Base-by-base conservation (phyloP, 2,329 filamentous ascomycete genomes). In the Ramichloridium luteum region DNA sequence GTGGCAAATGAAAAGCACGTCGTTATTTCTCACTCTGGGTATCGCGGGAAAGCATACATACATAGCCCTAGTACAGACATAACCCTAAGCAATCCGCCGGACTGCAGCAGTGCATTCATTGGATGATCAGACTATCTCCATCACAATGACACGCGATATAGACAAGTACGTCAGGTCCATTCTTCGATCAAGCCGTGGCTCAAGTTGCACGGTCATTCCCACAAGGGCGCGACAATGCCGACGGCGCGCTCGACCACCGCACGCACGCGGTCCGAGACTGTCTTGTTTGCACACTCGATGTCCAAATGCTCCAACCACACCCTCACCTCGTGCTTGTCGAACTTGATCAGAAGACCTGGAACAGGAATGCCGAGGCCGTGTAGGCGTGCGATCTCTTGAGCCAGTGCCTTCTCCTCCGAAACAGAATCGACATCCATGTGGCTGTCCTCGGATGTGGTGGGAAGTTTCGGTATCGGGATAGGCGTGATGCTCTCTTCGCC, bases 261-360 rank as follows among this genome's bases (percentile, higher is more conserved):
- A 46, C 80, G 72, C 4, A 98, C 82, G 36, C 90, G 69, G 55
- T 93, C 88, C 18, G 75, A 76, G 43, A 77, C 71, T 42, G 84
- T 84, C 28, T 76, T 76, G 41, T 75, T 73, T 33, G 62, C 62
- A 55, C 84, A 92, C 58, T 96, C 90, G 4, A 98, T 81, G 46
- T 93, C 84, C 27, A 96, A 59, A 45, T 81, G 75, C 65, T 96
- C 90, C 23, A 98, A 63, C 86, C 88, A 96, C 5, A 98, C 78
- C 39, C 74, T 80, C 5, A 88, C 90, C 32, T 79, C 67, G 59
- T 85, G 78, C 60, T 83, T 90, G 48, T 96, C 88, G 3, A 94
- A 79, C 48, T 72, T 77, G 57, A 98, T 84, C 39, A 79, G 73
- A 11, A 98, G 67, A 0, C 88, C 90, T 0, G 90, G 90, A 1